Evolutionary conservation across 1,139 yeast genomes (phyloP).

Genomic region (Kodamaea anthophila): DNA sequence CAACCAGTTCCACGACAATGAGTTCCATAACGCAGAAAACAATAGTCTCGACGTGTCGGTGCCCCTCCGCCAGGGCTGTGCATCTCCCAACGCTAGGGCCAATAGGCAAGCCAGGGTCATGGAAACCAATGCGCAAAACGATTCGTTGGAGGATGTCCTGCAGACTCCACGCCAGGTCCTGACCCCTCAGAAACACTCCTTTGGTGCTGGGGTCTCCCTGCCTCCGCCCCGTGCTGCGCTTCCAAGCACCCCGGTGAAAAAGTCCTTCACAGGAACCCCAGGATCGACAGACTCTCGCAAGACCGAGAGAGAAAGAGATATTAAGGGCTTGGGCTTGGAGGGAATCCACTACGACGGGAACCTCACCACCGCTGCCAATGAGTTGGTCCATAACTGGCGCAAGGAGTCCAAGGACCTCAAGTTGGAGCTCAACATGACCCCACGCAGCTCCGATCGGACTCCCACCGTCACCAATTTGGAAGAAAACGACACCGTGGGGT

Average conservation of each 20-base stretch:
- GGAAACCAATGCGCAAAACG: conserved; percentile 30
- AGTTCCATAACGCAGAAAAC: conserved; percentile 20
- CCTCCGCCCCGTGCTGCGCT: conserved; percentile 33
- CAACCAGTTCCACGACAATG: conserved; percentile 32
- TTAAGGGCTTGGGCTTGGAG: conserved; percentile 36
- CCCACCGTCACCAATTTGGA: conserved; percentile 39
- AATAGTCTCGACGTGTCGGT: conserved; percentile 3
- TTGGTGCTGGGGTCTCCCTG: conserved; percentile 3
- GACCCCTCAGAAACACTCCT: conserved; percentile 5
- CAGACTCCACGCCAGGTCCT: conserved; percentile 13
- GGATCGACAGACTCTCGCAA: conserved; percentile 12
- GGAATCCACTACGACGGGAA: conserved; percentile 25
- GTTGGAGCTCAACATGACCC: conserved; percentile 3
- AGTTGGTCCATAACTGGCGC: conserved; percentile 8
- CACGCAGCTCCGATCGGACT: conserved; percentile 12
- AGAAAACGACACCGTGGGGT: conserved; percentile 8
- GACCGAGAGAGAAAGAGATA: conserved; percentile 1
- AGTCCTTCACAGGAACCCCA: conserved; percentile 8
- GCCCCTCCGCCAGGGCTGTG: conserved; percentile 19
- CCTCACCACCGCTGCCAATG: conserved; percentile 3
- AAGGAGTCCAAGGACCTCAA: conserved; percentile 1
- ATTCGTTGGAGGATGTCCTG: conserved; percentile 15
- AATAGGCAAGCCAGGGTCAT: conserved; percentile 45
- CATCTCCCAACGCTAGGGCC: conserved; percentile 41
- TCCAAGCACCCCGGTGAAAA: conserved; percentile 19